Conservation (phyloP, 306 rosid genomes). For the Echinosophora koreensis region DNA sequence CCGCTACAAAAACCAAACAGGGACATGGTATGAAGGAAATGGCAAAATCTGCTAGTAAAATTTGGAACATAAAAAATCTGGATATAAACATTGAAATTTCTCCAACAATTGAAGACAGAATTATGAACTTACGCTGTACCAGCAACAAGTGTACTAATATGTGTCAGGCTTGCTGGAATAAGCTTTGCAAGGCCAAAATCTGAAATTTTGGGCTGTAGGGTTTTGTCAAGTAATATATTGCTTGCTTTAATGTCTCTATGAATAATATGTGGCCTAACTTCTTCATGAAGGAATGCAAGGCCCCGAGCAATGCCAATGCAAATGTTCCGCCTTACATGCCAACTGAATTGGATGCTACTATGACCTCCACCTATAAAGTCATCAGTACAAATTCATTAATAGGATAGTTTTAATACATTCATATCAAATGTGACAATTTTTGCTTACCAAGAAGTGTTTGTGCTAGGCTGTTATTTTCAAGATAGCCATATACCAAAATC, state of each 20-base stretch:
- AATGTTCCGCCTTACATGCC: constrained; percentile 66
- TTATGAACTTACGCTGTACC: constrained; percentile 72
- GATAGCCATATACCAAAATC: constrained; percentile 81
- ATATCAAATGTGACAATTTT: constrained; percentile 11
- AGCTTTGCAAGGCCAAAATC: constrained; percentile 88
- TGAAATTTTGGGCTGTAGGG: constrained; percentile 70
- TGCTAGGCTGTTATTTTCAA: constrained; percentile 79
- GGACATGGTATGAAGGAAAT: constrained; percentile 23
- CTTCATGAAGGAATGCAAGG: constrained; percentile 74
- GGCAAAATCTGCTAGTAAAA: not conserved
- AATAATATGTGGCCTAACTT: constrained; percentile 71
- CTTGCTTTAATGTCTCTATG: constrained; percentile 89
- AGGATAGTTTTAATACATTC: constrained; percentile 7
- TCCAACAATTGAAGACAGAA: not conserved
- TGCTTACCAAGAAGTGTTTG: constrained; percentile 67
- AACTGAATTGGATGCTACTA: constrained; percentile 60
- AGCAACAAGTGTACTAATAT: constrained; percentile 78
- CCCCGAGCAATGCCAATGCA: constrained; percentile 77
- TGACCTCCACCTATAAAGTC: constrained; percentile 59
- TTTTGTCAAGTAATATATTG: constrained; percentile 73
- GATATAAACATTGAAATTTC: not conserved
- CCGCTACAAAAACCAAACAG: constrained; percentile 60
- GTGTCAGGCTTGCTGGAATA: constrained; percentile 62
- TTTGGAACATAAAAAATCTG: not conserved
- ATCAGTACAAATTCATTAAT: constrained; percentile 42